Conservation (phyloP, 352 stramenopile genomes). For the Phytophthora sp. region DNA sequence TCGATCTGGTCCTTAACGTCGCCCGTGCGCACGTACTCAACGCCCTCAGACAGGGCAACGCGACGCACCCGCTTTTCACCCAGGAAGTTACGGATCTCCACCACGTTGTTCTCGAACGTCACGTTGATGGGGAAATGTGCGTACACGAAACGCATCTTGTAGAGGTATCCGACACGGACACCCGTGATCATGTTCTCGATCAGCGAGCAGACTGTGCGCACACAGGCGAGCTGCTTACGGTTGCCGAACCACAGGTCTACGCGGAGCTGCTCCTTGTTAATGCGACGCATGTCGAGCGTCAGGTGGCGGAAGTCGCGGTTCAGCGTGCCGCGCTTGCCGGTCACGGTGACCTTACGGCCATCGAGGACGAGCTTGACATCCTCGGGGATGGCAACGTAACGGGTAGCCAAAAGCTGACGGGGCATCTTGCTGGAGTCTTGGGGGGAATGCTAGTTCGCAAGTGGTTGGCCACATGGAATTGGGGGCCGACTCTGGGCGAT, state of each 20-base stretch:
- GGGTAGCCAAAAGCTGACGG: conserved; percentile 92
- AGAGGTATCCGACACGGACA: conserved; percentile 97
- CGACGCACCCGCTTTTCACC: conserved; percentile 98
- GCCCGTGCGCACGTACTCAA: conserved; percentile 94
- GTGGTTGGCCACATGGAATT: conserved; percentile 31
- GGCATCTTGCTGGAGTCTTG: conserved; percentile 67
- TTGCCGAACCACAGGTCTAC: conserved; percentile 99
- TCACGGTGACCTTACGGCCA: conserved; percentile 95
- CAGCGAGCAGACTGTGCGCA: conserved; percentile 98
- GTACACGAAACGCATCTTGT: conserved; percentile 99
- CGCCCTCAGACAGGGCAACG: conserved; percentile 93
- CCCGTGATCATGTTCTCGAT: conserved; percentile 99
- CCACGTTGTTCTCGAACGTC: conserved; percentile 90
- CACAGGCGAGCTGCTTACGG: conserved; percentile 98
- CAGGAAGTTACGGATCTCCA: conserved; percentile 99
- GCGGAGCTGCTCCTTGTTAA: conserved; percentile 93
- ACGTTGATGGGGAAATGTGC: conserved; percentile 99
- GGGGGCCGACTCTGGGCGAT: background rate
- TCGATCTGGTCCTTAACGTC: conserved; percentile 99
- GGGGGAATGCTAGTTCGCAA: conserved; percentile 77
- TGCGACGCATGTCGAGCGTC: conserved; percentile 93
- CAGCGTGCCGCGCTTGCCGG: conserved; percentile 95
- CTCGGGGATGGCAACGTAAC: conserved; percentile 94
- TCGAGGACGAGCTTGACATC: conserved; percentile 95
- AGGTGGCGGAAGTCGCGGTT: conserved; percentile 98